Base-by-base conservation (phyloP, 176 grass and related monocot genomes). In the Carex parvula region DNA sequence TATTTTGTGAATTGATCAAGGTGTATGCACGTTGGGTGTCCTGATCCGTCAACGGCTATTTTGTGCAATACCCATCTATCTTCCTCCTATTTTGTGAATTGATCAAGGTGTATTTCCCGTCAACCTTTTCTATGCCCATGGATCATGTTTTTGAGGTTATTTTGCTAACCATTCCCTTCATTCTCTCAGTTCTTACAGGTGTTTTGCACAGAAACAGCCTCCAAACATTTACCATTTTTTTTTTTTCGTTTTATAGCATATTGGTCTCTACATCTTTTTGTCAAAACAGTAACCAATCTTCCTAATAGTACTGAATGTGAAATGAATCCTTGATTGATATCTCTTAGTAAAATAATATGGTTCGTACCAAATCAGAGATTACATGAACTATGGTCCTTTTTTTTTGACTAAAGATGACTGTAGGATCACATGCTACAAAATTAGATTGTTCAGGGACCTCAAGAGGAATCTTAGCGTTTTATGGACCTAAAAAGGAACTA, bases 41-140 rank as follows among this genome's bases (percentile, higher is more conserved):
- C n/a, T n/a, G n/a, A n/a, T n/a, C n/a, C n/a, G n/a, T n/a, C n/a
- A n/a, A n/a, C n/a, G n/a, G n/a, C n/a, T n/a, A n/a, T n/a, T n/a
- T n/a, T n/a, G n/a, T n/a, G n/a, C n/a, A n/a, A n/a, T n/a, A n/a
- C n/a, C n/a, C n/a, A n/a, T n/a, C n/a, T n/a, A n/a, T n/a, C n/a
- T n/a, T n/a, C n/a, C n/a, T n/a, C n/a, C n/a, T n/a, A n/a, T n/a
- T n/a, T n/a, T n/a, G n/a, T n/a, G n/a, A n/a, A n/a, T n/a, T n/a
- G n/a, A n/a, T n/a, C n/a, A n/a, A n/a, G n/a, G n/a, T n/a, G n/a
- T n/a, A n/a, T n/a, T n/a, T n/a, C 96, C 18, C 92, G 88, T 65
- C 93, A 95, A 81, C 96, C 96, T 88, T 99, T 99, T 90, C 80
- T 99, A n/a, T 99, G n/a, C 93, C 96, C 37, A 95, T 95, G 96